phyloP scores from a whole-genome alignment of 495 filamentous ascomycete species.

The Bryoglossum gracile region DNA sequence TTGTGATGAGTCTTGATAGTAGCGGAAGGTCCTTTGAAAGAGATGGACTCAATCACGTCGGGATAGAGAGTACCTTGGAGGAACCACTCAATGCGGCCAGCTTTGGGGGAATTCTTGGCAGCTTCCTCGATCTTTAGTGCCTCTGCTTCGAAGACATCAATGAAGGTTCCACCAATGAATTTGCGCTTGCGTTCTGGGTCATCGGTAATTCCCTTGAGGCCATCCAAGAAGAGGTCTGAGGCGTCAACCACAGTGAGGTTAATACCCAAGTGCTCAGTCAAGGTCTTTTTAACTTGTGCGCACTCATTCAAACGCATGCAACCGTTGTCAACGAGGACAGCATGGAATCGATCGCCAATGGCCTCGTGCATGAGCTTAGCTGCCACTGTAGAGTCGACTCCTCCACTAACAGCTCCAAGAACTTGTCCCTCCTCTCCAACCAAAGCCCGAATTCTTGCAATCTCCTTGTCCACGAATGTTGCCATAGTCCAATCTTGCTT shows the following conservation, averaged over 20 bases:
- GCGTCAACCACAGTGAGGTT: conserved; percentile 87
- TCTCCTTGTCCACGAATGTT: conserved; percentile 71
- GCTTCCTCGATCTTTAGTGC: conserved; percentile 54
- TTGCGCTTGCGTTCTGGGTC: conserved; percentile 93
- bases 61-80: conserved; percentile 80
- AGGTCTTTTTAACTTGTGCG: conserved; percentile 64
- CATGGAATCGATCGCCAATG: conserved; percentile 82
- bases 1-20: conserved; percentile 86
- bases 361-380: conserved; percentile 78
- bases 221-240: conserved; percentile 60
- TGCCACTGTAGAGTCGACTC: conserved; percentile 88
- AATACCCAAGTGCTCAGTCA: conserved; percentile 74
- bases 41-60: conserved; percentile 75
- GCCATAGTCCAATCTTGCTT: conserved; percentile 75
- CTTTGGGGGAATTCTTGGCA: neutral
- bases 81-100: conserved; percentile 51
- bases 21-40: conserved; percentile 70
- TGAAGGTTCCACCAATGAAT: conserved; percentile 74
- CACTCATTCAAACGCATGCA: conserved; percentile 85
- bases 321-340: conserved; percentile 83
- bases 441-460: conserved; percentile 63
- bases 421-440: conserved; percentile 79
- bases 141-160: conserved; percentile 80
- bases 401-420: conserved; percentile 78
- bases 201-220: conserved; percentile 61